Conservation (phyloP, 148 eudicot genomes). For the Diospyros kaki region DNA sequence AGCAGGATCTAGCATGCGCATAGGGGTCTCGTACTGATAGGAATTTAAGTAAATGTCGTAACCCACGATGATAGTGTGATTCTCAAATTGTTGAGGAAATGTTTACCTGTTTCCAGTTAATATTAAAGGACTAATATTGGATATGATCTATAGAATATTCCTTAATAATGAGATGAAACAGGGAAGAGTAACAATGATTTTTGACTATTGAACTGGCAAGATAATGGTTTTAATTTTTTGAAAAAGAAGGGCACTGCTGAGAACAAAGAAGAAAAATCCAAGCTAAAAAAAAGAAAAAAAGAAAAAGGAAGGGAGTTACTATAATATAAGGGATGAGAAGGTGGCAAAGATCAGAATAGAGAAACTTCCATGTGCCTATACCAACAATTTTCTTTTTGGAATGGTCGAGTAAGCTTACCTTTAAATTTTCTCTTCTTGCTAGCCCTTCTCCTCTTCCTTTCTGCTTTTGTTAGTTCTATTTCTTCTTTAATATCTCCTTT, state of each 20-base stretch:
- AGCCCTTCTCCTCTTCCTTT: slow-evolving; percentile 83
- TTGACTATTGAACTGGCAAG: neutral
- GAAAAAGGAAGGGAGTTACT: too few species aligned
- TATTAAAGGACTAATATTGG: neutral
- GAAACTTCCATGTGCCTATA: neutral
- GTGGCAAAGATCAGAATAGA: neutral
- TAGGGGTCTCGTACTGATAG: neutral
- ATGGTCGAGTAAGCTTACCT: slow-evolving; percentile 37
- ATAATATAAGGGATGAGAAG: neutral
- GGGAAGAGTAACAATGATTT: neutral
- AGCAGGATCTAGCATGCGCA: neutral
- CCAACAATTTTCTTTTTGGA: neutral
- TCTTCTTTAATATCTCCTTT: slow-evolving; percentile 89
- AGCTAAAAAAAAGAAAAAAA: too few species aligned
- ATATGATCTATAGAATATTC: neutral
- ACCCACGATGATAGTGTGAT: neutral
- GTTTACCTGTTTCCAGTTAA: too few species aligned
- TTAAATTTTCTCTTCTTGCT: slow-evolving; percentile 80
- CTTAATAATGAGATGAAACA: slow-evolving; percentile 2
- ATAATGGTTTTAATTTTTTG: neutral
- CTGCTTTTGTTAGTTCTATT: slow-evolving; percentile 84
- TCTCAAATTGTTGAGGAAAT: neutral
- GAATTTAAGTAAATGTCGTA: neutral
- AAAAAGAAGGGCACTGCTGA: neutral
- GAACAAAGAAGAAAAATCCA: too few species aligned